These are phyloP conservation scores for Fusarium ambrosium DNA, from an alignment of 2,329 filamentous ascomycete genomes.

Conservation along the genomic window DNA sequence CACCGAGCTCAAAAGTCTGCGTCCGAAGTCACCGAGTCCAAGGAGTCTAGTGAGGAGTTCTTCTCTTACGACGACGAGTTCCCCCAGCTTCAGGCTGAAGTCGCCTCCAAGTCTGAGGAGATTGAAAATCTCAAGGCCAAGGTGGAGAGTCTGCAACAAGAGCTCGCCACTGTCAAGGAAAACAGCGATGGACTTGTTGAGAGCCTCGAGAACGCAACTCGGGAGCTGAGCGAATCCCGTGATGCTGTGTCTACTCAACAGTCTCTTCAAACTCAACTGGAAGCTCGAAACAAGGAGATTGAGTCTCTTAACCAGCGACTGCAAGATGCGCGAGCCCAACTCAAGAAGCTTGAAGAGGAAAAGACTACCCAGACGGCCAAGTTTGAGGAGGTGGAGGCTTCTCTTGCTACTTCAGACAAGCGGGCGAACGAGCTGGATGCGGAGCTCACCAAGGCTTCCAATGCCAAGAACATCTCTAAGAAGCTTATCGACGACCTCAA, in stretches of 20 bases:
- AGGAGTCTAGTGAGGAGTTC: conserved; percentile 75
- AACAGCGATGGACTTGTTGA: conserved; percentile 75
- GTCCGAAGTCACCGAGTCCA: conserved; percentile 44
- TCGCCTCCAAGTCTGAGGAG: conserved; percentile 78
- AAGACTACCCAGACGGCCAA: conserved; percentile 50
- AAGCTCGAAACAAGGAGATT: conserved; percentile 63
- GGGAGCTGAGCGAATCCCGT: conserved; percentile 68
- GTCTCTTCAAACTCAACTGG: conserved; percentile 64
- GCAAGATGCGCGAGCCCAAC: conserved; percentile 57
- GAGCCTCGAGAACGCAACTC: conserved; percentile 76
- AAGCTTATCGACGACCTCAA: conserved; percentile 56
- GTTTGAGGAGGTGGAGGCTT: conserved; percentile 53
- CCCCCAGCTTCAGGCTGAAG: conserved; percentile 81
- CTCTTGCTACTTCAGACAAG: conserved; percentile 53
- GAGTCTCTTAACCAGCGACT: conserved; percentile 64
- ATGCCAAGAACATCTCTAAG: conserved; percentile 58
- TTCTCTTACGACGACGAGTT: conserved; percentile 94
- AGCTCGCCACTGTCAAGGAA: conserved; percentile 79
- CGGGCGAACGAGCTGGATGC: conserved; percentile 56
- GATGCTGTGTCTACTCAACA: conserved; percentile 57
- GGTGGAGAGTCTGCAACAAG: conserved; percentile 75
- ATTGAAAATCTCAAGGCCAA: conserved; percentile 78
- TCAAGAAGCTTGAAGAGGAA: conserved; percentile 60
- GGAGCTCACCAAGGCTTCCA: conserved; percentile 56
- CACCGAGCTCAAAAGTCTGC: conserved; percentile 54